Percentiles rank a stretch among this genome's conserved stretches.
Evolutionary conservation across 768 basidiomycete genomes (phyloP).

Genomic region (Trametes coccinea): DNA sequence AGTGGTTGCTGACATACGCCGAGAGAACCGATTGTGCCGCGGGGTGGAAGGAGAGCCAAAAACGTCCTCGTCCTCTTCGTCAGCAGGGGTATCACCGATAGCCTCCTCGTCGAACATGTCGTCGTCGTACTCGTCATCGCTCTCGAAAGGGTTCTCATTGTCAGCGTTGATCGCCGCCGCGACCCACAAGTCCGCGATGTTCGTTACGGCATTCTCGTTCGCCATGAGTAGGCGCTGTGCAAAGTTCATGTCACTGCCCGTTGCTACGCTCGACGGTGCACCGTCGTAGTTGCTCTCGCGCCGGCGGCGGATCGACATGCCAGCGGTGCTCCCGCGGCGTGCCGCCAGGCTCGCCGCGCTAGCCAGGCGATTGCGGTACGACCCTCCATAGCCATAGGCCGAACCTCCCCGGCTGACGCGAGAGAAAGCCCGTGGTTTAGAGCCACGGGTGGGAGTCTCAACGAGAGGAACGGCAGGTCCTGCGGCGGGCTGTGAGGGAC

Average conservation of each 20-base stretch:
- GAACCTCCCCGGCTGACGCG: constrained; percentile 69
- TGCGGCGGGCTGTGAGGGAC: constrained; percentile 38
- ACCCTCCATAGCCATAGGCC: constrained; percentile 73
- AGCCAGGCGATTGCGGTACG: constrained; percentile 55
- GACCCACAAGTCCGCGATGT: constrained; percentile 96
- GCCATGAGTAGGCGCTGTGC: constrained; percentile 88
- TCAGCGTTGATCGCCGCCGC: constrained; percentile 95
- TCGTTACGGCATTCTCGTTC: constrained; percentile 92
- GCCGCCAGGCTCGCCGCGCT: constrained; percentile 34
- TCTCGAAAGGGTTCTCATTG: constrained; percentile 75
- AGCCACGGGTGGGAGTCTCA: constrained; percentile 37
- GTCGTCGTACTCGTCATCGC: constrained; percentile 41
- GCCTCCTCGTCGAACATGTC: constrained; percentile 32
- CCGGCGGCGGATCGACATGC: constrained; percentile 50
- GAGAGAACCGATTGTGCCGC: constrained; percentile 24
- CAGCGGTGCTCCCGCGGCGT: constrained; percentile 53
- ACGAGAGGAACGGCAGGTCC: constrained; percentile 46
- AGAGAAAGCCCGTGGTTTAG: constrained; percentile 42
- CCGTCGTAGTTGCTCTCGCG: constrained; percentile 50
- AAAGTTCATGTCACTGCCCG: constrained; percentile 70
- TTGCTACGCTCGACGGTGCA: constrained; percentile 39
- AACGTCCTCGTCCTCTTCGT: constrained; percentile 29
- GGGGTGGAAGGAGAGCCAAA: constrained; percentile 19
- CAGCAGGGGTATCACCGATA: constrained; percentile 33
- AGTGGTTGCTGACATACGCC: constrained; percentile 18